Conservation (phyloP, 2,329 filamentous ascomycete species). For the Pseudophaeomoniella oleicola region DNA sequence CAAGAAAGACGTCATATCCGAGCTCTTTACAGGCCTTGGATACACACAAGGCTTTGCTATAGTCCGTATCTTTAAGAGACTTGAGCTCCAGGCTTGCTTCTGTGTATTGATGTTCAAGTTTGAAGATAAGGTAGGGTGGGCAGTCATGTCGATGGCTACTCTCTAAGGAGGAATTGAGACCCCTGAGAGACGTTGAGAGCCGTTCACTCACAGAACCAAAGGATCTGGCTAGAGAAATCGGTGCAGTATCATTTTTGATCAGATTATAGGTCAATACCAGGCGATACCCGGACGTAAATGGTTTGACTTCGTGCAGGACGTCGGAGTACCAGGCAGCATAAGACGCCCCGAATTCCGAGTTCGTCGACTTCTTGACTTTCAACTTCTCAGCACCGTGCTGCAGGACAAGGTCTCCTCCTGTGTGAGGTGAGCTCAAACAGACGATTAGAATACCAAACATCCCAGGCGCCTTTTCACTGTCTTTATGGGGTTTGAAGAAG, state of each 20-base stretch:
- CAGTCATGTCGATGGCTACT: not conserved
- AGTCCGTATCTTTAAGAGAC: constrained; percentile 12
- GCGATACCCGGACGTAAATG: constrained; percentile 32
- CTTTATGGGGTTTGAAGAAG: constrained; percentile 33
- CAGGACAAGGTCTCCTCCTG: constrained; percentile 31
- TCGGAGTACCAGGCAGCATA: constrained; percentile 34
- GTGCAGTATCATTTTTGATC: constrained; percentile 13
- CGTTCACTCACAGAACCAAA: not conserved
- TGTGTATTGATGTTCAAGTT: constrained; percentile 14
- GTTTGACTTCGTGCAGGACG: constrained; percentile 35
- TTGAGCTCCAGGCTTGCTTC: constrained; percentile 10
- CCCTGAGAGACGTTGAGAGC: not conserved
- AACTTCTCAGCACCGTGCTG: constrained; percentile 20
- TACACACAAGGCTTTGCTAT: constrained; percentile 7
- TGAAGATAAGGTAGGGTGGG: constrained; percentile 9
- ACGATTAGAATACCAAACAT: constrained; percentile 39
- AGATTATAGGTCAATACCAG: constrained; percentile 41
- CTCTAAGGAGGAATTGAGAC: not conserved
- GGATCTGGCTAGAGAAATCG: not conserved
- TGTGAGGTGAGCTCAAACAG: constrained; percentile 33
- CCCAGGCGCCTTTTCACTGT: constrained; percentile 31
- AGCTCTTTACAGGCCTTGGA: constrained; percentile 7
- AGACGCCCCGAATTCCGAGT: not conserved
- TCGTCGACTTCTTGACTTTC: constrained; percentile 1
- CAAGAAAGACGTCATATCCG: constrained; percentile 13